Base-by-base conservation (phyloP, 106 monocot genomes). In the Gastrodia elata region DNA sequence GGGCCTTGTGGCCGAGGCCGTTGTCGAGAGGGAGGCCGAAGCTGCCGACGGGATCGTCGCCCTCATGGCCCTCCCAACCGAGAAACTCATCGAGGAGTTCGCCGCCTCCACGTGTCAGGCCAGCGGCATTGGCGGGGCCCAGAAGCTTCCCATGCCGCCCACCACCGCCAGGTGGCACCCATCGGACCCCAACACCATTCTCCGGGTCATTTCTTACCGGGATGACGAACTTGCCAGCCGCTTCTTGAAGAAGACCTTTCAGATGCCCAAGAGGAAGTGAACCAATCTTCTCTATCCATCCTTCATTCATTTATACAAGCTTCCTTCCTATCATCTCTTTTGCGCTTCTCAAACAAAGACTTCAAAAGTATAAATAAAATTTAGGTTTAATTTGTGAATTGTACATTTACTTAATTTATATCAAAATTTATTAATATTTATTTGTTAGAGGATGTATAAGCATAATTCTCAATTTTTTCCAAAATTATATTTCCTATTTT, bases 141-240 rank as follows among this genome's bases (percentile, higher is more conserved):
- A 76, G 49, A 75, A 68, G 73, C 37, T 88, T 27, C 80, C 83
- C 27, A 78, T 81, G 88, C 85, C 78, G 38, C 77, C 85, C 32
- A 85, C 82, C 35, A 83, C 88, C 0, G 78, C 82, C 25, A 80
- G 65, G 73, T 88, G 88, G 88, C 83, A 78, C 77, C 65, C 80
- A 39, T 52, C 83, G 5, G 88, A 88, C 25, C 88, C 88, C 4
- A 85, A 85, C 49, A 88, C 88, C 13, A 38, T 83, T 44, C 68
- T 88, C 8, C 56, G 88, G 71, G 88, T 88, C 73, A 55, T 88
- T 32, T 88, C 85, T 68, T 83, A 85, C 69, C 72, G 88, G 16
- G 68, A 88, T 11, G 88, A 88, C 34, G 80, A 82, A 30, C 34
- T 41, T 38, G 79, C 88, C 0, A 85, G 75, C 75, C 58, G 73